Base-by-base conservation (phyloP, 305 asterid species). In the Salvia sclarea region DNA sequence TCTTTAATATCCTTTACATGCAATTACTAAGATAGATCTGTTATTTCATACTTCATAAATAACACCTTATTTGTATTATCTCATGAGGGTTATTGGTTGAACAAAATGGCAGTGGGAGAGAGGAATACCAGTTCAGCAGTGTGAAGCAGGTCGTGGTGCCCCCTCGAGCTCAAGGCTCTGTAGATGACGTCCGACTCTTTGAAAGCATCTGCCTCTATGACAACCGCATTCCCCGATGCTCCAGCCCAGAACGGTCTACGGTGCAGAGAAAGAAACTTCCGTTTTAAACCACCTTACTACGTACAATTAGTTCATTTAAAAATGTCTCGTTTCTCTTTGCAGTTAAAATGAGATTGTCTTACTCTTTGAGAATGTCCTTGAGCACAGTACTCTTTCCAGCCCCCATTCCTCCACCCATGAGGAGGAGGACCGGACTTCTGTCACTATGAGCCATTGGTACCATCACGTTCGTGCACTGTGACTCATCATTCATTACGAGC, bases 351-450 rank as follows among this genome's bases (percentile, higher is more conserved):
- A 25, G 17, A 5, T 28, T 25, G 21, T 12, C 20, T 14, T 91
- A 89, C 99, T 91, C 99, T 84, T 91, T 91, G 75, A 94, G 87
- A 68, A 94, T 85, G 84, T 94, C 99, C 72, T 88, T 92, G 44
- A 90, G 98, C 69, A 86, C 96, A 12, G 95, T 88, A 77, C 96
- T 92, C 82, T 92, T 92, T 47, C 97, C 98, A 1, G 95, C 98
- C n/a, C 98, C 97, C 98, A 92, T 89, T 10, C 99, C 99, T 43
- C 99, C 98, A 3, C 98, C 99, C 98, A 94, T 94, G 82, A 94
- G 83, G 73, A 94, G 98, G 72, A 94, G 97, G 38, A 91, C 89
- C 0, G 96, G 99, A 49, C 96, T 89, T 79, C 99, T 80, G 69
- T 94, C 98, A 55, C 90, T 86, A 60, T 89, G 99, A 68, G 86